phyloP scores from a whole-genome alignment of 192 early-diverging fungal genomes.

The Backusella australiensis region DNA sequence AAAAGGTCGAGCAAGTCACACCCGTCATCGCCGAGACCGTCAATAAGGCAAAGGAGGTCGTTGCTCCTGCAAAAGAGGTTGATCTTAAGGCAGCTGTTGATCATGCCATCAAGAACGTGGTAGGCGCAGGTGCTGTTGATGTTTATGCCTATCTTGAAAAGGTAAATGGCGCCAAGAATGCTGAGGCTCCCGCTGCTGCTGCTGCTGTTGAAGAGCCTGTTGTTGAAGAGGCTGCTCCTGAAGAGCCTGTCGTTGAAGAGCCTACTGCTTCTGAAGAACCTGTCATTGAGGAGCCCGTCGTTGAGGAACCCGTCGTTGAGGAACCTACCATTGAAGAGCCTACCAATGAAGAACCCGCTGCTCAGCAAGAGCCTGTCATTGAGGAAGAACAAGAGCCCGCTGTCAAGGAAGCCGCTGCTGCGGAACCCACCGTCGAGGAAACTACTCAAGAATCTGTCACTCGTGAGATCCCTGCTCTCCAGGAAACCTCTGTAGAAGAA shows the following conservation, averaged over 20 bases:
- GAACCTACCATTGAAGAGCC: neutral
- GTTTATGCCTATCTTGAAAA: constrained; percentile 7
- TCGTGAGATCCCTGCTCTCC: neutral
- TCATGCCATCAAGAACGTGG: neutral
- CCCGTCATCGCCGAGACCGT: neutral
- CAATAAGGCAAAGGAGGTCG: neutral
- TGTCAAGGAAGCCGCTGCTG: neutral
- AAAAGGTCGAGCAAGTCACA: neutral
- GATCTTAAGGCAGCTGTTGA: constrained; percentile 6
- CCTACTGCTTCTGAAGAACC: too few species aligned
- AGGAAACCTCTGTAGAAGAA: neutral
- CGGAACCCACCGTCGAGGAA: neutral
- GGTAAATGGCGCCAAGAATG: neutral
- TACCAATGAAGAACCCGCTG: neutral
- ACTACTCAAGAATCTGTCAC: neutral
- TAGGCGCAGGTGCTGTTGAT: neutral
- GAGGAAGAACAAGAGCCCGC: neutral
- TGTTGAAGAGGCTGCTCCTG: neutral
- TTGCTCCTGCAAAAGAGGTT: neutral
- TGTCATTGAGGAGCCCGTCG: too few species aligned
- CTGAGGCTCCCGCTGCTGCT: neutral
- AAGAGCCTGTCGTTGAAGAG: neutral
- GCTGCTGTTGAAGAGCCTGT: neutral
- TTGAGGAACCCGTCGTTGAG: too few species aligned
- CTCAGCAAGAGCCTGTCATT: neutral